Evolutionary conservation across 495 filamentous ascomycete species (phyloP), one percentile per base, ranked within the genome.

Genomic region (Talaromyces wortmannii): DNA sequence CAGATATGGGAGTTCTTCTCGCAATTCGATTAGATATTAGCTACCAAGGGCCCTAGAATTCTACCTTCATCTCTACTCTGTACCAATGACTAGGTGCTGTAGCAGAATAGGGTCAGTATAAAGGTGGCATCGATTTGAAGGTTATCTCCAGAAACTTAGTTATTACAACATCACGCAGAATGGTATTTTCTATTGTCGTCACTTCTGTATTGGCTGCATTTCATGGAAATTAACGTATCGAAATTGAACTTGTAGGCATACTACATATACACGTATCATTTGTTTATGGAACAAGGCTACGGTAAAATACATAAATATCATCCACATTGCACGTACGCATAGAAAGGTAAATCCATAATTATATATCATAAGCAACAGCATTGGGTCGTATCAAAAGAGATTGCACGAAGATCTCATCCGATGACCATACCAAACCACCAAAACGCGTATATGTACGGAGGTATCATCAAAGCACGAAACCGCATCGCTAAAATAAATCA

Each of bases 1-100:
- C 48, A 50, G 7, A 59, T 54, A 23, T 59, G 57, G 57, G 16
- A 55, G 10, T 59, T 59, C 44, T 59, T 59, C 57, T 50, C 48
- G 16, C 48, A 31, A 50, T 50, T 50, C 48, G 12, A 16, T 15
- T 50, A 33, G 45, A 23, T 47, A 31, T 50, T n/a, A n/a, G n/a
- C n/a, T n/a, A n/a, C n/a, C n/a, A n/a, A n/a, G n/a, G n/a, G n/a
- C n/a, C n/a, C n/a, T n/a, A n/a, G n/a, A n/a, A n/a, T n/a, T n/a
- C n/a, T n/a, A n/a, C n/a, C n/a, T n/a, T n/a, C n/a, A n/a, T n/a
- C n/a, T n/a, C n/a, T n/a, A n/a, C n/a, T n/a, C n/a, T n/a, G n/a
- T n/a, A n/a, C n/a, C n/a, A n/a, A n/a, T n/a, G n/a, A n/a, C n/a
- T n/a, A n/a, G n/a, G n/a, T n/a, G n/a, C n/a, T n/a, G n/a, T n/a